Evolutionary conservation across 2,329 filamentous ascomycete species (phyloP).

Genomic region (Pleomassaria siparia): DNA sequence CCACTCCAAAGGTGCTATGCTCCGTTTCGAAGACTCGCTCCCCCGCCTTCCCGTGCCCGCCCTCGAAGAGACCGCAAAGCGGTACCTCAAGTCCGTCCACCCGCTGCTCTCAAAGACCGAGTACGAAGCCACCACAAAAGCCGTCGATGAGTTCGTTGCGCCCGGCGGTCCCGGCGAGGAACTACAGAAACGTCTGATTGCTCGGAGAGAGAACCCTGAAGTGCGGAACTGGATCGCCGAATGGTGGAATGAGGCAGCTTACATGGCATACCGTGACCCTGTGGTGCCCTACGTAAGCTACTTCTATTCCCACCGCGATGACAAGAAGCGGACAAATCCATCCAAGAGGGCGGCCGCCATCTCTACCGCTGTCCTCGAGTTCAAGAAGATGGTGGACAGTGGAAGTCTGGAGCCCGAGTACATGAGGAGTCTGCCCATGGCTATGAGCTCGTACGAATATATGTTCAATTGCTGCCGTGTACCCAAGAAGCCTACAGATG

Average conservation of each 20-base stretch:
- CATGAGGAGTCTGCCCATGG: slow-evolving; percentile 96
- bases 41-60: slow-evolving; percentile 77
- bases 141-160: slow-evolving; percentile 83
- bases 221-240: slow-evolving; percentile 93
- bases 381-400: slow-evolving; percentile 87
- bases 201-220: slow-evolving; percentile 75
- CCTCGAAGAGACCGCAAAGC: slow-evolving; percentile 77
- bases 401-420: slow-evolving; percentile 92
- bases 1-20: slow-evolving; percentile 74
- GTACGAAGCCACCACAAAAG: slow-evolving; percentile 73
- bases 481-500: slow-evolving; percentile 77
- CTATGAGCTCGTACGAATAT: slow-evolving; percentile 97
- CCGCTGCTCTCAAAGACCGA: slow-evolving; percentile 71
- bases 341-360: slow-evolving; percentile 92
- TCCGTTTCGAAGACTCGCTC: slow-evolving; percentile 84
- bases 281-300: slow-evolving; percentile 98
- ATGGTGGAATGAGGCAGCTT: slow-evolving; percentile 97
- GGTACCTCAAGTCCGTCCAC: slow-evolving; percentile 79
- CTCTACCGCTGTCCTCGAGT: slow-evolving; percentile 80
- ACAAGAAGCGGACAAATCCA: slow-evolving; percentile 82
- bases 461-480: slow-evolving; percentile 97
- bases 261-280: slow-evolving; percentile 90
- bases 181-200: slow-evolving; percentile 85
- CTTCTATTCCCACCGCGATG: slow-evolving; percentile 98
- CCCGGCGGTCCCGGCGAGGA: slow-evolving; percentile 81